Conservation (phyloP, 805 yeast species). For the Ogataea nonfermentans region DNA sequence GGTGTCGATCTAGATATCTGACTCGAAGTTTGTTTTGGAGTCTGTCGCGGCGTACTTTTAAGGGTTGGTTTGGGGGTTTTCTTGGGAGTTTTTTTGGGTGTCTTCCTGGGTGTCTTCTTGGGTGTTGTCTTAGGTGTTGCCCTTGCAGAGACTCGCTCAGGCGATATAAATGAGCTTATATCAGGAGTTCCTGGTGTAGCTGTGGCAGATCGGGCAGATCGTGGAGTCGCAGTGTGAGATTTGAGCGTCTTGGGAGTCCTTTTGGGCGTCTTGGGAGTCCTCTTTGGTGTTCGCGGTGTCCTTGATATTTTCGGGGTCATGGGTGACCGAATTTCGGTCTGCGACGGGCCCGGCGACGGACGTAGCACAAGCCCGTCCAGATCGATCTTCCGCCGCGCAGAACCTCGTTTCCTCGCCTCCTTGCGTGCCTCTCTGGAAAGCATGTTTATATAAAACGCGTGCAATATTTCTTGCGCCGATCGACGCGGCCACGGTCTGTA, state of each 20-base stretch:
- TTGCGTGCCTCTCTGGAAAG: slow-evolving; percentile 28
- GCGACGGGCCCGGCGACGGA: slow-evolving; percentile 11
- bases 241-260: slow-evolving; percentile 12
- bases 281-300: not conserved
- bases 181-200: slow-evolving; percentile 15
- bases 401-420: slow-evolving; percentile 34
- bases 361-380: slow-evolving; percentile 27
- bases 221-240: slow-evolving; percentile 1
- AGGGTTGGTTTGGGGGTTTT: too few species aligned
- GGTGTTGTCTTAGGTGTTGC: slow-evolving; percentile 5
- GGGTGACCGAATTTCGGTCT: not conserved
- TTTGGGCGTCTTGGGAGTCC: slow-evolving; percentile 12
- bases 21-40: slow-evolving; percentile 6
- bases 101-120: slow-evolving; percentile 4
- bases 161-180: slow-evolving; percentile 22
- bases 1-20: not conserved
- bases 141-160: slow-evolving; percentile 7
- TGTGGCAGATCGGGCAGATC: not conserved
- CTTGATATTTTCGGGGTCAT: not conserved
- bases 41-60: not conserved
- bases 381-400: slow-evolving; percentile 28
- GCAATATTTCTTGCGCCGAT: slow-evolving; percentile 1
- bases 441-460: slow-evolving; percentile 14
- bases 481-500: slow-evolving; percentile 5
- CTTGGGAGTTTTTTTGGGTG: slow-evolving; percentile 5